A percentile compares a stretch with the other conserved stretches of the same genome.
Evolutionary conservation across 257 asterid genomes (phyloP).

Genomic region (Plantago major): DNA sequence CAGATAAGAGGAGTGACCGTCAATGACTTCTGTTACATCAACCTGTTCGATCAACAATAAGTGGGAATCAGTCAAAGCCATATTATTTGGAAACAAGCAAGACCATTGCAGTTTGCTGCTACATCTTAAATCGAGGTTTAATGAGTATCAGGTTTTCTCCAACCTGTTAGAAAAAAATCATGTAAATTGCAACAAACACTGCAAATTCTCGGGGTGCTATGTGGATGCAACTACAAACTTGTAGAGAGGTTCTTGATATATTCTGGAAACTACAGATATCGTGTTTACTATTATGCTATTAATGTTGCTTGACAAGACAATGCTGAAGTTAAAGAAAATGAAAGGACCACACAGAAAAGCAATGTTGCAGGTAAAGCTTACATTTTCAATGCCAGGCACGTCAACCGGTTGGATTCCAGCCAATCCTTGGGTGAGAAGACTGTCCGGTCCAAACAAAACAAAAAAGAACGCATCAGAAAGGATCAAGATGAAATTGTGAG

Average conservation of each 20-base stretch:
- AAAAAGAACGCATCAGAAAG: slow-evolving; percentile 1
- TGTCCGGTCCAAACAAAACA: slow-evolving; percentile 29
- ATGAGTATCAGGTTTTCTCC: neutral
- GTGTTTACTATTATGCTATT: neutral
- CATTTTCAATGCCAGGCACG: slow-evolving; percentile 87
- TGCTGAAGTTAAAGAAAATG: too few species aligned
- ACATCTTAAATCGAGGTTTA: neutral
- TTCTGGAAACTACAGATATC: neutral
- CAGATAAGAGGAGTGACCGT: slow-evolving; percentile 86
- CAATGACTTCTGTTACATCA: slow-evolving; percentile 71
- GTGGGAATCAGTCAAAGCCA: neutral
- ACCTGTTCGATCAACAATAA: slow-evolving; percentile 40
- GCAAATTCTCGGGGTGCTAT: neutral
- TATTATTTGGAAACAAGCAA: neutral
- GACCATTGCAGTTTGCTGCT: neutral
- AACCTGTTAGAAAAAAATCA: neutral
- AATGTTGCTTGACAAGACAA: too few species aligned
- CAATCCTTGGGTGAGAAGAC: slow-evolving; percentile 93
- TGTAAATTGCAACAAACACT: neutral
- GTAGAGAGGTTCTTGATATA: neutral
- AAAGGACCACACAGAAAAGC: neutral
- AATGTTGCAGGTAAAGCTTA: slow-evolving; percentile 22
- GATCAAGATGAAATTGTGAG: neutral
- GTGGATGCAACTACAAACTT: neutral
- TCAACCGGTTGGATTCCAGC: slow-evolving; percentile 93